phyloP scores from a whole-genome alignment of 345 rosid genomes.

The Acer saccharum region DNA sequence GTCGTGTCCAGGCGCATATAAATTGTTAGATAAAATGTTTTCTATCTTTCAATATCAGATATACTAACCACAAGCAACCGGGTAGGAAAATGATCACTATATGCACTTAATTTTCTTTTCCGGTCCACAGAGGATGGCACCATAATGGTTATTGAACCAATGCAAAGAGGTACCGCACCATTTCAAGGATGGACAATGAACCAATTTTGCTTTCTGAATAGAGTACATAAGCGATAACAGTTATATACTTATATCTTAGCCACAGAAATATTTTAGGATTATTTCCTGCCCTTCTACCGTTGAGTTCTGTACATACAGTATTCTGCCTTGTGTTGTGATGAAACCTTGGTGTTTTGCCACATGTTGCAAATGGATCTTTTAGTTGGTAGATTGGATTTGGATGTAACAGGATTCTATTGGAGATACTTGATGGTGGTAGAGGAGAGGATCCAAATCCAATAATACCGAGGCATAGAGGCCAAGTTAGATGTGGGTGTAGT shows the following conservation, averaged over 20 bases:
- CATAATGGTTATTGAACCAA: background rate
- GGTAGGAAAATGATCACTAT: background rate
- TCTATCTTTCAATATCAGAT: background rate
- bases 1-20: background rate
- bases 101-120: background rate
- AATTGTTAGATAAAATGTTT: background rate
- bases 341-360: background rate
- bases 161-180: background rate
- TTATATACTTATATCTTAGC: background rate
- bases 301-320: background rate
- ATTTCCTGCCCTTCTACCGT: background rate
- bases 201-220: background rate
- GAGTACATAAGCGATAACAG: background rate
- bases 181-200: background rate
- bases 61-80: background rate
- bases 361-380: background rate
- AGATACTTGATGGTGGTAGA: background rate
- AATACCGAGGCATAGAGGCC: background rate
- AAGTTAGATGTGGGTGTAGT: background rate
- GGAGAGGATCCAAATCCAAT: background rate
- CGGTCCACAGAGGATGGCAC: background rate
- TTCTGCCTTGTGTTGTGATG: background rate
- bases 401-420: background rate
- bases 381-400: background rate
- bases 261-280: background rate